phyloP scores from a whole-genome alignment of 2,329 filamentous ascomycete genomes.

The Hypoxylon rubiginosum region DNA sequence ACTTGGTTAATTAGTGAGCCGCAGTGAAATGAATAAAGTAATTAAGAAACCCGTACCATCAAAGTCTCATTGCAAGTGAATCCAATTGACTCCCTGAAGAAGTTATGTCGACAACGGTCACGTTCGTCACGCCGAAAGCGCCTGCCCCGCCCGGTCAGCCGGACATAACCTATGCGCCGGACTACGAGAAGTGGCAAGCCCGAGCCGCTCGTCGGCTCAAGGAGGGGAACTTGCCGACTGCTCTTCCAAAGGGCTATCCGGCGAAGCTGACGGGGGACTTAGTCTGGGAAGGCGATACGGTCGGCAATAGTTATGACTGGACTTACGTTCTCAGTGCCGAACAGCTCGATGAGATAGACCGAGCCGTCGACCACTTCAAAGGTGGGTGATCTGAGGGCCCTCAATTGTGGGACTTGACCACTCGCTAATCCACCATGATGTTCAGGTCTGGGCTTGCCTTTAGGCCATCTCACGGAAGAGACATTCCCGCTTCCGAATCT shows the following conservation, averaged over 20 bases:
- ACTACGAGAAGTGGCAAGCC: slow-evolving; percentile 66
- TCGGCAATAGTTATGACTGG: slow-evolving; percentile 67
- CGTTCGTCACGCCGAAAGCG: slow-evolving; percentile 45
- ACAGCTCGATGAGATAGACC: slow-evolving; percentile 65
- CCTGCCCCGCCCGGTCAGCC: slow-evolving; percentile 61
- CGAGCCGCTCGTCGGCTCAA: slow-evolving; percentile 61
- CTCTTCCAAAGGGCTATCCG: slow-evolving; percentile 66
- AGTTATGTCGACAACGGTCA: slow-evolving; percentile 40
- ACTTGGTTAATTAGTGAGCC: not conserved
- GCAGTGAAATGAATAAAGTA: not conserved
- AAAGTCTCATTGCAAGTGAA: not conserved
- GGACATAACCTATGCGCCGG: slow-evolving; percentile 70
- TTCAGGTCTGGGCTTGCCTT: slow-evolving; percentile 54
- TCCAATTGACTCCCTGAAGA: not conserved
- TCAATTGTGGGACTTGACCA: not conserved
- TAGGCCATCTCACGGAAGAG: slow-evolving; percentile 60
- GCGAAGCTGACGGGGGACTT: slow-evolving; percentile 61
- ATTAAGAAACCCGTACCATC: not conserved
- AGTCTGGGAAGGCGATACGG: slow-evolving; percentile 69
- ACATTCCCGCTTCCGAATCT: slow-evolving; percentile 70
- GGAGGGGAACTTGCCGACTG: slow-evolving; percentile 56
- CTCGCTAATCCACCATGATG: slow-evolving; percentile 1
- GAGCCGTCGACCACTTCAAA: slow-evolving; percentile 59
- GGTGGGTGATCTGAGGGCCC: slow-evolving; percentile 45
- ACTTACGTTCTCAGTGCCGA: slow-evolving; percentile 62